Evolutionary conservation across 805 yeast genomes (phyloP), one percentile per base, ranked within the genome.

Genomic region (Lachancea sp.): DNA sequence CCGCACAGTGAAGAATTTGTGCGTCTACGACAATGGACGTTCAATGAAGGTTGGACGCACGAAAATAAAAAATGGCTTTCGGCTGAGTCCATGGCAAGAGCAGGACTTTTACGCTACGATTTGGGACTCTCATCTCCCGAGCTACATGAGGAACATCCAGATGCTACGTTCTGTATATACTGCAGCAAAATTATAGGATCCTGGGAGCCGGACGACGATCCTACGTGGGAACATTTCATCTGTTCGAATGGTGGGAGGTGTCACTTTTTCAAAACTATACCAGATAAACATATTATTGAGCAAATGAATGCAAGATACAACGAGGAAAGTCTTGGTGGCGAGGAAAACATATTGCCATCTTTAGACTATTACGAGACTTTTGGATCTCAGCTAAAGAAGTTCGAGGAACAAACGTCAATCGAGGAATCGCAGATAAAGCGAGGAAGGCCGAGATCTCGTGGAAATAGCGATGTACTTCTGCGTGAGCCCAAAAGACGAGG

Each of bases 111-210:
- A 12, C 51, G 49, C n/a, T 63, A 75, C 65, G 59, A 82, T 64
- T 56, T 69, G 71, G 35, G 88, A 78, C 23, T 63, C 67, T 9
- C 35, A 8, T 29, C 34, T 9, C 34, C 39, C 5, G 34, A 24
- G 22, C 29, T 35, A 3, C 39, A 29, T 2, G 62, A 68, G 40
- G 60, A 63, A 23, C 58, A 65, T 37, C 54, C 54, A 3, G 80
- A 76, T 50, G 69, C 76, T 38, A 74, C 74, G 8, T 68, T 77
- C 12, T 83, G 90, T 58, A 71, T 70, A 40, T 64, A 68, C 50
- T 83, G 90, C 58, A 63, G 69, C 20, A 65, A 65, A 42, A 70
- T 80, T 1, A 65, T 72, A 35, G 77, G 73, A 21, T 77, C 77
- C 13, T 81, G 87, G 87, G 74, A 68, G 36, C 38, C 51, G 1